These are phyloP conservation scores for Aquilaria yunnanensis DNA, from an alignment of 345 rosid genomes.

Conservation along the genomic window DNA sequence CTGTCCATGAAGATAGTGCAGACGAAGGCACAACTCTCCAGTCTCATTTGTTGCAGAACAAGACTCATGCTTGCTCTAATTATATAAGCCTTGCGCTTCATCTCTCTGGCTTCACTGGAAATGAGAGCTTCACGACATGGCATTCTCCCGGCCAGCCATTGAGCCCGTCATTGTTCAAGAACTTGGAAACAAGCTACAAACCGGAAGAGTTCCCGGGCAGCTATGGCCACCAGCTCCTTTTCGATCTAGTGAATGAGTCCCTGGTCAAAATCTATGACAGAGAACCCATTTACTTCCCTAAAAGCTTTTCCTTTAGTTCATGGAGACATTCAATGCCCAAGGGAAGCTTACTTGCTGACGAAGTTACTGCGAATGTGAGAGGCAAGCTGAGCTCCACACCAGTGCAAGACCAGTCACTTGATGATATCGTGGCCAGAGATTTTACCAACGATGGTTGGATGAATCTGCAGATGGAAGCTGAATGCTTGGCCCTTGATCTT, in stretches of 20 bases:
- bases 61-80: slow-evolving; percentile 34
- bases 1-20: slow-evolving; percentile 14
- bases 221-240: slow-evolving; percentile 47
- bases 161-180: slow-evolving; percentile 49
- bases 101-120: slow-evolving; percentile 53
- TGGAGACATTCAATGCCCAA: slow-evolving; percentile 25
- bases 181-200: slow-evolving; percentile 22
- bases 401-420: slow-evolving; percentile 39
- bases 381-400: slow-evolving; percentile 21
- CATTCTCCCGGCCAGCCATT: slow-evolving; percentile 60
- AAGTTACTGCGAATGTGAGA: slow-evolving; percentile 61
- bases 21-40: slow-evolving; percentile 5
- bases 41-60: slow-evolving; percentile 8
- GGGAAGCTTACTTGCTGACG: slow-evolving; percentile 39
- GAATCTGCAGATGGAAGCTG: slow-evolving; percentile 44
- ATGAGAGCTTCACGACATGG: slow-evolving; percentile 41
- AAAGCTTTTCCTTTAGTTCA: slow-evolving; percentile 26
- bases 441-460: slow-evolving; percentile 61
- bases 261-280: slow-evolving; percentile 39
- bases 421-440: slow-evolving; percentile 56
- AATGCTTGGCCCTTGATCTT: slow-evolving; percentile 60
- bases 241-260: slow-evolving; percentile 54
- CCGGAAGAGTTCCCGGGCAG: not conserved
- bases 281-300: slow-evolving; percentile 52
- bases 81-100: slow-evolving; percentile 49